Base-by-base conservation (phyloP, 192 early-diverging fungal species). In the Gigaspora rosea region DNA sequence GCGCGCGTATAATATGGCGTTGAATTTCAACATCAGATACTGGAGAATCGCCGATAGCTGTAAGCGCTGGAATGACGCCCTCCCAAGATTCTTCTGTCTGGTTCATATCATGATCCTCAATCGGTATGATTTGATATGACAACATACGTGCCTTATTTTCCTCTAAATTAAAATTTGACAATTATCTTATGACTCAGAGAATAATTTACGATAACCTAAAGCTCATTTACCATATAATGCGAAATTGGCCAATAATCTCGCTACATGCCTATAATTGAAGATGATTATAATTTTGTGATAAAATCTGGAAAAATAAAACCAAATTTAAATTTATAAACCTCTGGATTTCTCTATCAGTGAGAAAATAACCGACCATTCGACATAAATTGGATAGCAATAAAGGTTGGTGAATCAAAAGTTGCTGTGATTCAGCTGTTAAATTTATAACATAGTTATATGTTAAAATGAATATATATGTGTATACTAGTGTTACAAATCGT, bases 191-290 rank as follows among this genome's bases (percentile, higher is more conserved):
- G 1, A 32, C 12, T 32, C 27, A 62, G 33, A 12, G 10, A 7
- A 35, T 15, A 33, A 63, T 16, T 5, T 20, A 33, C 4, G 15
- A 63, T 63, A 15, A 13, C 2, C 2, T 9, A 8, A 71, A 18
- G 27, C 5, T 47, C 22, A 7, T 82, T 69, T 81, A 86, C 85
- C 83, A 79, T 89, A 87, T 36, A 87, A 71, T 12, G 86, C 82
- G 11, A 89, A 78, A 54, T 89, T 89, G 8, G 88, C 88, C 48
- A 89, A 61, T 27, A 83, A 79, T 22, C 88, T 78, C 58, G 85
- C 88, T 22, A 87, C 79, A 80, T 89, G 88, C 49, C 85, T 81
- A 81, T 33, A 50, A 13, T 20, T 52, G 51, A 4, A 10, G 20
- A 47, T 7, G 3, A 7, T 41, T 41, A 41, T 41, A 41, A 41